Conservation (phyloP, 495 filamentous ascomycete genomes). For the Cercophora scortea region DNA sequence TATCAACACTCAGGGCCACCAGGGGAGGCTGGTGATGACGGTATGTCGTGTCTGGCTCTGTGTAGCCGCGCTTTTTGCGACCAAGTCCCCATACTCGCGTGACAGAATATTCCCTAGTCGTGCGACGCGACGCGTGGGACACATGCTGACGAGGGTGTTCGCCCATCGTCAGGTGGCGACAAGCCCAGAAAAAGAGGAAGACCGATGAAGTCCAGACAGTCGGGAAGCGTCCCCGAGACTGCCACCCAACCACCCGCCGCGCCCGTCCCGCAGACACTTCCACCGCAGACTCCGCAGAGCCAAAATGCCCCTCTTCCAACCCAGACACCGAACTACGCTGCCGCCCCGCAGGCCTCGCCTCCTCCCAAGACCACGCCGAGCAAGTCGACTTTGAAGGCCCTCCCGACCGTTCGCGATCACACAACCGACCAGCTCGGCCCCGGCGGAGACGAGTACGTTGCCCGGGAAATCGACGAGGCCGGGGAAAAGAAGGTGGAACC, state of each 20-base stretch:
- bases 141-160: conserved; percentile 30
- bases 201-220: conserved; percentile 59
- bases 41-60: conserved; percentile 53
- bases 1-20: conserved; percentile 53
- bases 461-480: conserved; percentile 83
- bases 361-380: conserved; percentile 80
- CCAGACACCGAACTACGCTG: conserved; percentile 36
- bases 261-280: conserved; percentile 40
- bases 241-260: conserved; percentile 45
- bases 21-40: conserved; percentile 67
- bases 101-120: conserved; percentile 25
- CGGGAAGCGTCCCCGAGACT: conserved; percentile 37
- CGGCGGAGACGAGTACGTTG: conserved; percentile 93
- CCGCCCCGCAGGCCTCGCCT: conserved; percentile 65
- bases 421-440: conserved; percentile 92
- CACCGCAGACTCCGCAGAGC: conserved; percentile 72
- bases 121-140: conserved; percentile 27
- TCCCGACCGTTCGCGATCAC: conserved; percentile 93
- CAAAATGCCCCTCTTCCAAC: conserved; percentile 60
- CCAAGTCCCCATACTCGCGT: conserved; percentile 13
- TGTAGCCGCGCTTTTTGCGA: conserved; percentile 24
- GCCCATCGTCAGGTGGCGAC: conserved; percentile 38
- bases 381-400: conserved; percentile 84
- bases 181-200: conserved; percentile 81
- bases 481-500: conserved; percentile 89